Evolutionary conservation across 2,329 filamentous ascomycete species (phyloP).

Genomic region (Monosporascus cannonballus): DNA sequence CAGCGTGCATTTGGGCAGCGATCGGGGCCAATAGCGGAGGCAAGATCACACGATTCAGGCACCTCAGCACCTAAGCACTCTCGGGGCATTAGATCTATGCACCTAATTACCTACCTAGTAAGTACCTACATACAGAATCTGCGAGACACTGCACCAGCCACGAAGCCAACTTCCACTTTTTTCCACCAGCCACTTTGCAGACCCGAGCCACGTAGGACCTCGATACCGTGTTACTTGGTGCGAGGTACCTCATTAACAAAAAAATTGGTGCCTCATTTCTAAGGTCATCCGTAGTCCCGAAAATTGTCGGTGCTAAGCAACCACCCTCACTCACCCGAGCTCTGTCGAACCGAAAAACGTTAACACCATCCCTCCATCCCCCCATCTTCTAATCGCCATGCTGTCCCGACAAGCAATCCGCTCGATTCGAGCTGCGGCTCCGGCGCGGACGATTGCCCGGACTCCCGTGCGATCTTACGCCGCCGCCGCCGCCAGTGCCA

Average conservation of each 20-base stretch:
- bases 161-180: too few relatives aligned
- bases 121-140: not conserved
- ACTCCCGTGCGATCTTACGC: slow-evolving; percentile 71
- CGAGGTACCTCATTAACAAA: not conserved
- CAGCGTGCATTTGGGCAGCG: too few relatives aligned
- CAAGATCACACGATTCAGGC: too few relatives aligned
- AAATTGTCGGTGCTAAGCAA: not conserved
- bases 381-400: slow-evolving; percentile 36
- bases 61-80: too few relatives aligned
- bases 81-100: not conserved
- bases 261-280: not conserved
- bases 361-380: slow-evolving; percentile 13
- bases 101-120: too few relatives aligned
- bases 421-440: slow-evolving; percentile 50
- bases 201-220: not conserved
- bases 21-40: too few relatives aligned
- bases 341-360: not conserved
- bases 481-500: slow-evolving; percentile 43
- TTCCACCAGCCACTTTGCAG: too few relatives aligned
- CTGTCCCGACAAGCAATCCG: slow-evolving; percentile 55
- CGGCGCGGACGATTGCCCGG: slow-evolving; percentile 53
- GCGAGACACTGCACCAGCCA: too few relatives aligned
- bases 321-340: not conserved
- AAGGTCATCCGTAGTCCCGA: not conserved
- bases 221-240: too few relatives aligned